Conservation (phyloP, 2,329 filamentous ascomycete genomes). For the Calcarisporium arbuscula region DNA sequence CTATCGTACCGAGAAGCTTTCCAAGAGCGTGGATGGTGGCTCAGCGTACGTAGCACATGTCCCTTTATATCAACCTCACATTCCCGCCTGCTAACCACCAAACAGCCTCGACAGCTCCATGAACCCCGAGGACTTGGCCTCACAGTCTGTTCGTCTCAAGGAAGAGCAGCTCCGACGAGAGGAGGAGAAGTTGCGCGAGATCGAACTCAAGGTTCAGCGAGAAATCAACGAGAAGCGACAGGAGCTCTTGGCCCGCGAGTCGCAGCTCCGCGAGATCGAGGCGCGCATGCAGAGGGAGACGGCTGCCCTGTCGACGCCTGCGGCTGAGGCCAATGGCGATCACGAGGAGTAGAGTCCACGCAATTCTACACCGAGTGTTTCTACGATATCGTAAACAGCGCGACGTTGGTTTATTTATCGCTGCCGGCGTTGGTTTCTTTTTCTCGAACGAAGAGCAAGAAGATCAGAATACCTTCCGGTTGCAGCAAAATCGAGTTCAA, state of each 20-base stretch:
- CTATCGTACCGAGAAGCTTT: constrained; percentile 99
- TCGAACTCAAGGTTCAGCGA: constrained; percentile 98
- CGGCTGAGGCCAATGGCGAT: constrained; percentile 49
- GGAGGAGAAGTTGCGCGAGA: constrained; percentile 99
- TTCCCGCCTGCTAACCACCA: constrained; percentile 21
- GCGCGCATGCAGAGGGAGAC: constrained; percentile 91
- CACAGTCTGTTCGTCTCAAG: constrained; percentile 97
- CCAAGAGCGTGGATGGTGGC: constrained; percentile 96
- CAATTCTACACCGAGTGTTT: constrained; percentile 23
- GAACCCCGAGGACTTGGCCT: constrained; percentile 95
- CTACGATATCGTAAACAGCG: constrained; percentile 27
- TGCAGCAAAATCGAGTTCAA: constrained; percentile 30
- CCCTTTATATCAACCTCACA: neutral
- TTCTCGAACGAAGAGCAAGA: constrained; percentile 35
- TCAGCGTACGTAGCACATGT: constrained; percentile 67
- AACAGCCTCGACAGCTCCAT: constrained; percentile 67
- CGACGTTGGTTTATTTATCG: constrained; percentile 40
- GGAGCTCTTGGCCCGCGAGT: constrained; percentile 93
- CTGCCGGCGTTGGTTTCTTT: constrained; percentile 44
- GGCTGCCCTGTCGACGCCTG: constrained; percentile 41
- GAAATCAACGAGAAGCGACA: constrained; percentile 99
- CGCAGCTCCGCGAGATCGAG: constrained; percentile 97
- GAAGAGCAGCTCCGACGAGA: constrained; percentile 98
- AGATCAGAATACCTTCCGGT: constrained; percentile 35
- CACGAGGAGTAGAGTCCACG: constrained; percentile 39